Evolutionary conservation across 2,329 filamentous ascomycete genomes (phyloP).

Genomic region (Dothiorella sarmentorum): DNA sequence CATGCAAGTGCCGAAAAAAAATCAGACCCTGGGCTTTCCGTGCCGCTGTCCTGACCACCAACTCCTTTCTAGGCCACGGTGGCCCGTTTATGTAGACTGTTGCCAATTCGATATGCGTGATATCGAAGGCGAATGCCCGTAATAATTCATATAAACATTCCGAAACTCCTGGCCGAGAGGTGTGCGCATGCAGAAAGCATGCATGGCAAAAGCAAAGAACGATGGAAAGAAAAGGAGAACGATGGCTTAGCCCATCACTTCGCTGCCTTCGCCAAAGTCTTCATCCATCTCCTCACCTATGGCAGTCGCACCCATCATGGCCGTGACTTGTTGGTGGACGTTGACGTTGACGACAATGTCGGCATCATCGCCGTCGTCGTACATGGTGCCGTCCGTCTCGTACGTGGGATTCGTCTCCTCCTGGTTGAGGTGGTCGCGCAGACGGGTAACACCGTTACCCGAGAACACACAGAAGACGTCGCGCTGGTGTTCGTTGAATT

Average conservation of each 20-base stretch:
- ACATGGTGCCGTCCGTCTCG: constrained; percentile 29
- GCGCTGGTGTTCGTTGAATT: constrained; percentile 93
- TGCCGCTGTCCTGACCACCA: constrained; percentile 6
- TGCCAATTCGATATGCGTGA: neutral
- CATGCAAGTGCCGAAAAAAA: constrained; percentile 11
- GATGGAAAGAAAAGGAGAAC: neutral
- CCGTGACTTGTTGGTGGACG: constrained; percentile 35
- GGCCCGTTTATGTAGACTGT: neutral
- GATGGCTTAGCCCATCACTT: constrained; percentile 36
- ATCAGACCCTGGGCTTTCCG: constrained; percentile 1
- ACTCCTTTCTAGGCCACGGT: constrained; percentile 5
- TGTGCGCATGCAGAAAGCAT: neutral
- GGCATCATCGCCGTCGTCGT: constrained; percentile 20
- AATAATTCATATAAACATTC: neutral
- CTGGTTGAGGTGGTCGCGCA: constrained; percentile 74
- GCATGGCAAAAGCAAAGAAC: neutral
- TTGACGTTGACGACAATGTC: constrained; percentile 37
- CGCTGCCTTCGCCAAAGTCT: constrained; percentile 45
- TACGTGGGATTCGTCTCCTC: constrained; percentile 29
- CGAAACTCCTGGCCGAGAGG: neutral
- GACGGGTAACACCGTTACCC: constrained; percentile 71
- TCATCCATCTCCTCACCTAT: constrained; percentile 43
- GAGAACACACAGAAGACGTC: constrained; percentile 98
- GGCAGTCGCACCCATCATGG: constrained; percentile 36
- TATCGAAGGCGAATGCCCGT: neutral